phyloP scores from a whole-genome alignment of 2,329 filamentous ascomycete genomes.

The Blastomyces percursus region DNA sequence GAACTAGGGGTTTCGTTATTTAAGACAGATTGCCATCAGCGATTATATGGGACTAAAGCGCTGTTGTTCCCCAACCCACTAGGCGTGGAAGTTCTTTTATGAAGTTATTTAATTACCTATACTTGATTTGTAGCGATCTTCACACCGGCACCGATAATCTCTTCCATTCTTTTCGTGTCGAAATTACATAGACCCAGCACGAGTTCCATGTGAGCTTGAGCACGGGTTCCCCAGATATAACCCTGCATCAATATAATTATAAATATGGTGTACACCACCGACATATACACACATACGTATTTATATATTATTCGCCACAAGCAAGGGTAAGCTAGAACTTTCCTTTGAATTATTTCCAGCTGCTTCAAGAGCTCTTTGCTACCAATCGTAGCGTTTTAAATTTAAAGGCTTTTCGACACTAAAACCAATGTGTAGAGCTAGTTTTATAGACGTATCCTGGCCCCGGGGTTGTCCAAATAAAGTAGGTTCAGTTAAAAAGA shows the following conservation, averaged over 20 bases:
- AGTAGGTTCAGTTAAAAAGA: background rate
- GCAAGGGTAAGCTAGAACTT: background rate
- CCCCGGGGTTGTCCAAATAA: background rate
- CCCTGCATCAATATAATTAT: too few relatives aligned
- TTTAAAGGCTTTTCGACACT: background rate
- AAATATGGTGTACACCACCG: too few relatives aligned
- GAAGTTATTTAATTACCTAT: slow-evolving; percentile 17
- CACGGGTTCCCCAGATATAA: background rate
- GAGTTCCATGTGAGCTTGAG: background rate
- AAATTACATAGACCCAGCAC: slow-evolving; percentile 35
- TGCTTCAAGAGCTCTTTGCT: background rate
- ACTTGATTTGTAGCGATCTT: slow-evolving; percentile 31
- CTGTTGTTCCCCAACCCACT: background rate
- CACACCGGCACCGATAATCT: slow-evolving; percentile 25
- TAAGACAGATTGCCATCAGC: background rate
- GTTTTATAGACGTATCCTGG: background rate
- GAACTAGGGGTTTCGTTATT: slow-evolving; percentile 20
- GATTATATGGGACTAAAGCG: background rate
- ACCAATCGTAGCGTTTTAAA: background rate
- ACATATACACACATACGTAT: too few relatives aligned
- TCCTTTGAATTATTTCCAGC: background rate
- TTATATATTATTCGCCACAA: too few relatives aligned
- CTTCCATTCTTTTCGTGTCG: slow-evolving; percentile 29
- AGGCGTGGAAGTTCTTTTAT: background rate
- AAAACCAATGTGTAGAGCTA: background rate